Evolutionary conservation across 108 stramenopile genomes (phyloP).

Genomic region (Schizochytrium sp.): DNA sequence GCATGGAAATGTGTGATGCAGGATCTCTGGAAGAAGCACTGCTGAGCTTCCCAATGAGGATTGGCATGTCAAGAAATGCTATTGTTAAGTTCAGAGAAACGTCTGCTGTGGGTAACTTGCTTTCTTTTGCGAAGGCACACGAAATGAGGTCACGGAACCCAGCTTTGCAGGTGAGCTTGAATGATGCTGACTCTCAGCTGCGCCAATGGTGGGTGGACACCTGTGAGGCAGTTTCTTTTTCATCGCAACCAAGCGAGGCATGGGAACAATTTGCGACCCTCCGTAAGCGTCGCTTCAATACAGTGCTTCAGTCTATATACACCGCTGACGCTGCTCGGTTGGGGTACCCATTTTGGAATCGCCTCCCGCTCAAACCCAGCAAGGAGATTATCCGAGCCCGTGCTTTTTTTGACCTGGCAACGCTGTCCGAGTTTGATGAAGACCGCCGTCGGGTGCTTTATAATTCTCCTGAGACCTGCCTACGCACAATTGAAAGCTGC

Average conservation of each 20-base stretch:
- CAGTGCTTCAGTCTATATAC: slow-evolving; percentile 51
- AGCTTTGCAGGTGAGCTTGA: no score
- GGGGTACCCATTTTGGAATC: slow-evolving; percentile 30
- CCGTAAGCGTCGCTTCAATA: background rate
- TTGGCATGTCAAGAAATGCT: background rate
- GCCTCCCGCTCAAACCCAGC: background rate
- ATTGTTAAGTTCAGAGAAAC: background rate
- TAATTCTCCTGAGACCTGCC: background rate
- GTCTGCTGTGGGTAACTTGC: background rate
- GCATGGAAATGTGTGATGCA: background rate
- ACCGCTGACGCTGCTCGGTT: background rate
- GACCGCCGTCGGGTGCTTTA: slow-evolving; percentile 24
- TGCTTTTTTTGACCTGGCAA: slow-evolving; percentile 30
- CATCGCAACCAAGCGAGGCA: background rate
- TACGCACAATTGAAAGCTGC: slow-evolving; percentile 43
- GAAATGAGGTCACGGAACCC: background rate
- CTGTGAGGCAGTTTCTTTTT: background rate
- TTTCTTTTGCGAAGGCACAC: slow-evolving; percentile 18
- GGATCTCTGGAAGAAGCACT: slow-evolving; percentile 52
- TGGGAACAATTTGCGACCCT: slow-evolving; percentile 27
- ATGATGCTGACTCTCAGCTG: slow-evolving; percentile 9
- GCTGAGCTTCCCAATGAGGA: background rate
- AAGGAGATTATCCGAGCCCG: slow-evolving; percentile 36
- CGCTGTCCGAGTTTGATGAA: slow-evolving; percentile 24
- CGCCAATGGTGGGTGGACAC: slow-evolving; percentile 44